phyloP scores from a whole-genome alignment of 805 yeast genomes.

The Myxozyma neglecta region DNA sequence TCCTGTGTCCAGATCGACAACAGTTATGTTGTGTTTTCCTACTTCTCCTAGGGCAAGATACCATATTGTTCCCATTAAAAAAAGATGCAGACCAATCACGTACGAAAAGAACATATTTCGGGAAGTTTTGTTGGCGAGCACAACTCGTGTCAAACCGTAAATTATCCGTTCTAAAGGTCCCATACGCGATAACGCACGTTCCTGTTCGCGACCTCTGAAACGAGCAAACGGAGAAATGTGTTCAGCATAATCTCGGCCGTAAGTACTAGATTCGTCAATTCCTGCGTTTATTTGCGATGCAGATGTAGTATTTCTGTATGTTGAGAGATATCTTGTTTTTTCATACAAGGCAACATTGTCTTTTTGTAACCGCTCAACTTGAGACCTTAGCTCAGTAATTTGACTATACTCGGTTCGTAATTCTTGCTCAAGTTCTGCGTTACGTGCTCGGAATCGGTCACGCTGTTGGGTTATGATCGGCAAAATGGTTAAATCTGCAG shows the following conservation, averaged over 20 bases:
- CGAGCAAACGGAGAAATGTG: conserved; percentile 80
- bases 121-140: conserved; percentile 71
- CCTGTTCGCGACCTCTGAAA: conserved; percentile 74
- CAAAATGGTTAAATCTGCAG: conserved; percentile 46
- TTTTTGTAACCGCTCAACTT: conserved; percentile 60
- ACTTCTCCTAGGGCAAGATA: conserved; percentile 30
- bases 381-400: conserved; percentile 62
- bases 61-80: conserved; percentile 53
- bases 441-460: conserved; percentile 84
- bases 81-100: conserved; percentile 69
- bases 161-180: conserved; percentile 79
- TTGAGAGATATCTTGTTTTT: conserved; percentile 46
- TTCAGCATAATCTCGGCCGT: conserved; percentile 67
- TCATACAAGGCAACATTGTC: conserved; percentile 83
- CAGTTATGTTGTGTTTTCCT: conserved; percentile 19
- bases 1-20: not conserved
- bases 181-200: conserved; percentile 67
- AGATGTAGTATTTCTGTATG: conserved; percentile 29
- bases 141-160: conserved; percentile 66
- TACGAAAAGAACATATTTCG: conserved; percentile 72
- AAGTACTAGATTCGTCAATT: conserved; percentile 43
- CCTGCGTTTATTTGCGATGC: conserved; percentile 27
- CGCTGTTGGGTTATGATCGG: conserved; percentile 93
- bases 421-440: conserved; percentile 81
- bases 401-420: conserved; percentile 56